Evolutionary conservation across 495 filamentous ascomycete genomes (phyloP).

Genomic region (Tuber melanosporum): DNA sequence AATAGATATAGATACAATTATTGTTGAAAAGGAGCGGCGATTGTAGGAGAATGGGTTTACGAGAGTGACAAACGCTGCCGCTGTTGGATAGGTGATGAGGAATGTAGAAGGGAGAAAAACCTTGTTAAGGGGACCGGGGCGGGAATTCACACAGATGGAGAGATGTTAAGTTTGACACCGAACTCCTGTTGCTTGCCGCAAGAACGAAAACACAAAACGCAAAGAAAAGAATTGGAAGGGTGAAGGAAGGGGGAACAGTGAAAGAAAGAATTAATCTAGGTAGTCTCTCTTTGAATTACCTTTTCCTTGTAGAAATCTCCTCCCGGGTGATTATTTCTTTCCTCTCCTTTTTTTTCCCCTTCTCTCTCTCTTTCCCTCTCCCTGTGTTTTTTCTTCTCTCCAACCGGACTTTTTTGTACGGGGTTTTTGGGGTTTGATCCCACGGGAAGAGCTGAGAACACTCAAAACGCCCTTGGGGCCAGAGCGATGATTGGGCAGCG

Average conservation of each 20-base stretch:
- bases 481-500: background rate
- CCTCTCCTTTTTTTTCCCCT: slow-evolving; percentile 18
- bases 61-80: background rate
- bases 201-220: slow-evolving; percentile 18
- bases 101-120: background rate
- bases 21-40: background rate
- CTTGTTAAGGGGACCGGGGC: slow-evolving; percentile 36
- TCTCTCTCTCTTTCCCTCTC: slow-evolving; percentile 13
- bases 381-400: slow-evolving; percentile 4
- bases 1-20: slow-evolving; percentile 2
- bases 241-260: slow-evolving; percentile 9
- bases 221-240: slow-evolving; percentile 15
- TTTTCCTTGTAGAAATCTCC: slow-evolving; percentile 5
- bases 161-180: slow-evolving; percentile 33
- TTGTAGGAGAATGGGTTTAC: background rate
- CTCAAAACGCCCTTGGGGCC: background rate
- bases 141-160: slow-evolving; percentile 19
- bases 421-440: background rate
- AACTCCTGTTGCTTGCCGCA: slow-evolving; percentile 22
- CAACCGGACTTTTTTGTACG: background rate
- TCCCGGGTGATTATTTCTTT: slow-evolving; percentile 9
- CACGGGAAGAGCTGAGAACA: background rate
- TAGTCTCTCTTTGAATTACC: slow-evolving; percentile 13
- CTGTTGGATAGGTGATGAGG: background rate
- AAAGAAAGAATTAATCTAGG: slow-evolving; percentile 18